These are phyloP conservation scores for Chlorella sp. DNA, from an alignment of 139 green algal species.

Conservation along the genomic window DNA sequence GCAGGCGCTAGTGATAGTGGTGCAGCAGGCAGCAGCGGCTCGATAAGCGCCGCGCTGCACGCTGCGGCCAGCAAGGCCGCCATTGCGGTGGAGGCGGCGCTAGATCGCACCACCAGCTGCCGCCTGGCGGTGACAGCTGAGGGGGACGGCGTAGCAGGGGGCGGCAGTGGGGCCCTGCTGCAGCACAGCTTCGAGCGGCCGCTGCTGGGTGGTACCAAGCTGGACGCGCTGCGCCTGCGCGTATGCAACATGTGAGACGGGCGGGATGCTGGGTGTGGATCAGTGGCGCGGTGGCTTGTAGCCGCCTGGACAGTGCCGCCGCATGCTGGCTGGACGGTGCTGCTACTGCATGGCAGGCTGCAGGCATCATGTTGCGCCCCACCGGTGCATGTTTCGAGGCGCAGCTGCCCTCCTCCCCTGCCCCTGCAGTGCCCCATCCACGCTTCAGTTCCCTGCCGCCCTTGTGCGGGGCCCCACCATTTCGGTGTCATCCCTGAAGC, in stretches of 20 bases:
- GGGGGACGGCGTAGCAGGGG: background rate
- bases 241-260: slow-evolving; percentile 34
- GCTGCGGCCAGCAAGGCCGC: slow-evolving; percentile 1
- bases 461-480: background rate
- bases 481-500: background rate
- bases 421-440: background rate
- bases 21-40: background rate
- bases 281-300: too few relatives aligned
- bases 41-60: background rate
- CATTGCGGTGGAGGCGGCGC: background rate
- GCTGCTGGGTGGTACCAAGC: background rate
- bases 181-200: background rate
- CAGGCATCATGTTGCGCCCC: too few relatives aligned
- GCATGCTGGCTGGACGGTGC: too few relatives aligned
- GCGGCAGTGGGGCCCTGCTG: background rate
- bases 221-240: slow-evolving; percentile 21
- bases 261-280: too few relatives aligned
- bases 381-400: too few relatives aligned
- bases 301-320: too few relatives aligned
- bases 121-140: background rate
- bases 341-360: too few relatives aligned
- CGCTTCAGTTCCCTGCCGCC: slow-evolving; percentile 12
- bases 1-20: background rate
- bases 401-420: background rate
- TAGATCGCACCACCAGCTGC: background rate